Evolutionary conservation across 225 moss, liverwort and hornwort genomes (phyloP), one percentile per base, ranked within the genome.

Genomic region (Anthoceros angustus): DNA sequence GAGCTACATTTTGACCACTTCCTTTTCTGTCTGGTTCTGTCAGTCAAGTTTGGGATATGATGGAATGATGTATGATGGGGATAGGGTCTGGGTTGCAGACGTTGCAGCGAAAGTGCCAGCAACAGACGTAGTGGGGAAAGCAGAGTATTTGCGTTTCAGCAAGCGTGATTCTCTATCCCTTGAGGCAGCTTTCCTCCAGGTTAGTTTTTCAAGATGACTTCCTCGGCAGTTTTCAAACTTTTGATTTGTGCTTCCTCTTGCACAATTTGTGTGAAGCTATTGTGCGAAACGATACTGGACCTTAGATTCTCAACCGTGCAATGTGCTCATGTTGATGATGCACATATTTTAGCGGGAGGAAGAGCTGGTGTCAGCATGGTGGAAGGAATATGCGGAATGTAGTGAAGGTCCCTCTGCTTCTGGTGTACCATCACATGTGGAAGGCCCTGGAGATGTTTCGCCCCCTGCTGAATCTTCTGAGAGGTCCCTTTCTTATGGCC

Each of bases 151-250:
- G 68, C 92, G 98, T 49, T 92, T 98, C 70, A 89, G 98, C 73
- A 39, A 85, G 49, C 81, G 98, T 21, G 98, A 98, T 73, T 98
- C 98, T 67, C 81, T 86, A 72, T 74, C 89, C 25, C 74, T 98
- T 77, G 98, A 98, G 80, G 86, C 89, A 71, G 84, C 98, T 45
- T 98, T 89, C 80, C 85, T 98, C 64, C 79, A 87, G 98, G 98
- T 98, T 71, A 63, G 71, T 18, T 66, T 70, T 39, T 42, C 5
- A 32, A 32, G 32, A 39, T 61, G 38, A 8, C 14, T 69, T 61
- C n/a, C 20, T 15, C 3, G 12, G 12, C 41, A 5, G 5, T 40
- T 14, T 42, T n/a, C n/a, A n/a, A n/a, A n/a, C n/a, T n/a, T n/a
- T n/a, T n/a, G n/a, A n/a, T n/a, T n/a, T n/a, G n/a, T n/a, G n/a